These are phyloP conservation scores for Starmerella floricola DNA, from an alignment of 805 yeast species.

Conservation along the genomic window DNA sequence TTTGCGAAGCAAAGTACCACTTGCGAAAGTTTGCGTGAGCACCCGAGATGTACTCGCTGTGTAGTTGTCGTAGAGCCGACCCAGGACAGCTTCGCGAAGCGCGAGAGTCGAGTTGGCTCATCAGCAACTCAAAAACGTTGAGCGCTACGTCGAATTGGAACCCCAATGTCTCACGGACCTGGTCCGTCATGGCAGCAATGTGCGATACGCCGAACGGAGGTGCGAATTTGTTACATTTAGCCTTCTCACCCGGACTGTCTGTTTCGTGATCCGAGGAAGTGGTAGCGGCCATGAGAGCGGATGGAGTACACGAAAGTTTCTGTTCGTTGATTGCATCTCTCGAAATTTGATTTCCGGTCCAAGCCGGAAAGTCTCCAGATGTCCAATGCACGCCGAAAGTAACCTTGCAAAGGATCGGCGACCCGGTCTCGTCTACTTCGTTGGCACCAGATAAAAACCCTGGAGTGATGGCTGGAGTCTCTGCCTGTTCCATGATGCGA, in stretches of 20 bases:
- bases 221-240: not conserved
- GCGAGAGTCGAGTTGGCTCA: constrained; percentile 54
- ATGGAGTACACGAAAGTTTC: constrained; percentile 1
- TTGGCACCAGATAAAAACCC: constrained; percentile 6
- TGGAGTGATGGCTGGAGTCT: constrained; percentile 15
- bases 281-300: not conserved
- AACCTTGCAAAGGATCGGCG: constrained; percentile 7
- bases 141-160: constrained; percentile 55
- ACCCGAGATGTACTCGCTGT: constrained; percentile 69
- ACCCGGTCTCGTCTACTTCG: constrained; percentile 2
- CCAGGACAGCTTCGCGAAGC: constrained; percentile 50
- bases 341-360: constrained; percentile 44
- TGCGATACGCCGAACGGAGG: constrained; percentile 28
- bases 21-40: constrained; percentile 52
- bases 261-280: not conserved
- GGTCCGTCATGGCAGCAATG: constrained; percentile 45
- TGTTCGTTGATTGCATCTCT: not conserved
- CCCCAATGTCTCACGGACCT: constrained; percentile 46
- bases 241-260: not conserved
- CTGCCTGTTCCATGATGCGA: not conserved
- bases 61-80: constrained; percentile 47
- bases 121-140: constrained; percentile 55
- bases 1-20: constrained; percentile 66
- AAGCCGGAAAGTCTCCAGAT: constrained; percentile 74
- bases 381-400: constrained; percentile 22